Base-by-base conservation (phyloP, 495 filamentous ascomycete species). In the Hypoxylon lienhwacheense region DNA sequence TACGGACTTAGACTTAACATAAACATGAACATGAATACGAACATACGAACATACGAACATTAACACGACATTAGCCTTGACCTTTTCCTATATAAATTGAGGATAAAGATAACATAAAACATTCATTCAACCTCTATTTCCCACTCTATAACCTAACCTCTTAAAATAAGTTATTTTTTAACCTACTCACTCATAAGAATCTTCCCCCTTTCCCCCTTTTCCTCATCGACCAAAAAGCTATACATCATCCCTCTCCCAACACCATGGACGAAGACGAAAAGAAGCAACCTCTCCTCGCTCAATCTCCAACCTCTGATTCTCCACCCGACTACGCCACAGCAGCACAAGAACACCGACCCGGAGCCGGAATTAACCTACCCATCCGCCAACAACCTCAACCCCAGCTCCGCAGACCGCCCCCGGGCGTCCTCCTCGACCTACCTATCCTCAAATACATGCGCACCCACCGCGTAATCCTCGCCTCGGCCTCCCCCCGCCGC, bases 401-500 rank as follows among this genome's bases (percentile, higher is more conserved):
- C 25, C 49, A 36, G 4, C 35, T 22, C 4, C 40, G 24, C 19
- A 46, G 15, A 6, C 76, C 77, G 0, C 69, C 69, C 35, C 89
- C 89, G 8, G 80, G 96, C 39, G 67, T 84, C 52, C 80, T 96
- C 14, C 81, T 97, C 47, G 69, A 85, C 58, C 80, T 97, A 2
- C 91, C 95, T 5, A 80, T 87, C 43, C 76, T 98, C 17, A 81
- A 80, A 46, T 70, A 77, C 64, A 81, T 97, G 40, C 79, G 83
- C 58, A 77, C 73, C 32, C 86, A 86, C 66, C 79, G 92, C 49
- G 80, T 92, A 6, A 86, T 98, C 60, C 85, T 98, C 7, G 93
- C 93, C 55, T 95, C 89, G 1, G 80, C 85, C 33, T 96, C 90
- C 0, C 93, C 95, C 0, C 80, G 93, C 10, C 81, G 95, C 17